Evolutionary conservation across 331 rosid genomes (phyloP).

Genomic region (Malus hybrid): DNA sequence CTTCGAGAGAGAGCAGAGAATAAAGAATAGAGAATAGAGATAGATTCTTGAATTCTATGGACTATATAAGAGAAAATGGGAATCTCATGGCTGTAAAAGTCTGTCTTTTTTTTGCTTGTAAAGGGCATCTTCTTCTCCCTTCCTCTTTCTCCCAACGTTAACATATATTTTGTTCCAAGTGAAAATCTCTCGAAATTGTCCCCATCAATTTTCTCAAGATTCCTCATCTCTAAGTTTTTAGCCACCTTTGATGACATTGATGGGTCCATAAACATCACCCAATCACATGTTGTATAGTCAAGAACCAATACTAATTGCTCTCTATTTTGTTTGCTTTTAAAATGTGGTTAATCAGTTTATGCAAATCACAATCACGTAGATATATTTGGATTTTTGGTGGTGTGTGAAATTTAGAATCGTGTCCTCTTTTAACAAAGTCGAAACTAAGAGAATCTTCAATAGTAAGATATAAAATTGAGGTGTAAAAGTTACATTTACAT

Average conservation of each 20-base stretch:
- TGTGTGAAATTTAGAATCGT: neutral
- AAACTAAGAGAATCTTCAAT: neutral
- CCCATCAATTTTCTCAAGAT: slow-evolving; percentile 32
- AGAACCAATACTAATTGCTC: neutral
- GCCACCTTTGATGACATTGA: slow-evolving; percentile 18
- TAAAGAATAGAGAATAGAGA: neutral
- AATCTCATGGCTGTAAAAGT: slow-evolving; percentile 65
- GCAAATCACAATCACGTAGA: neutral
- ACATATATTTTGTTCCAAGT: slow-evolving; percentile 17
- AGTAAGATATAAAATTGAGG: neutral
- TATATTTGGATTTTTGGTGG: neutral
- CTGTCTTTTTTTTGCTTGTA: slow-evolving; percentile 27
- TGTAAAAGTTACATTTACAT: neutral
- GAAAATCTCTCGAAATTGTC: slow-evolving; percentile 42
- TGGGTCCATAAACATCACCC: slow-evolving; percentile 1
- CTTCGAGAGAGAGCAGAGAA: neutral
- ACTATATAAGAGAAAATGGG: slow-evolving; percentile 22
- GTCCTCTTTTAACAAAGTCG: neutral
- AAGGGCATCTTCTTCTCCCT: slow-evolving; percentile 44
- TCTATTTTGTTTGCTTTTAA: neutral
- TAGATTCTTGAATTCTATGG: slow-evolving; percentile 55
- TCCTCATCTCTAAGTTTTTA: slow-evolving; percentile 47
- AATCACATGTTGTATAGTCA: slow-evolving; percentile 11
- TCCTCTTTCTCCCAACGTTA: slow-evolving; percentile 15
- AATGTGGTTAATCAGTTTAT: neutral